Conservation (phyloP, 202 grass and related monocot genomes). For the Musa balbisiana region DNA sequence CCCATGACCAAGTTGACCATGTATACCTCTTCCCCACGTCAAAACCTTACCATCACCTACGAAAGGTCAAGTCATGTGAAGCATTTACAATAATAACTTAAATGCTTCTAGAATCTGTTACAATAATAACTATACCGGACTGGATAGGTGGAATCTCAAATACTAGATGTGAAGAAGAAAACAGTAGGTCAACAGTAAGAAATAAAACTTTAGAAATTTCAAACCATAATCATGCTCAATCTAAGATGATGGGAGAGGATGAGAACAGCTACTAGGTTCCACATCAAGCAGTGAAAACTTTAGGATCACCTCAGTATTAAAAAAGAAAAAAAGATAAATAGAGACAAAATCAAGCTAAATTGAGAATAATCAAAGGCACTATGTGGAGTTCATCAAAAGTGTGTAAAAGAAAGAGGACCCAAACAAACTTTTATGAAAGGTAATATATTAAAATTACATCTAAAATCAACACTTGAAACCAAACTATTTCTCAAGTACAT, state of each 20-base stretch:
- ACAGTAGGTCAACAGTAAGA: neutral
- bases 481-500: no score
- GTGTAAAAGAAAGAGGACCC: no score
- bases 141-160: neutral
- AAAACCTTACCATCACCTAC: conserved; percentile 68
- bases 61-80: conserved; percentile 9
- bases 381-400: no score
- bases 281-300: neutral
- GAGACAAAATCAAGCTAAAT: neutral
- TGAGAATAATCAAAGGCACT: no score
- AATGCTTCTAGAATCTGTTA: neutral
- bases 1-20: conserved; percentile 84
- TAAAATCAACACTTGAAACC: no score
- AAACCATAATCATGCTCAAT: no score
- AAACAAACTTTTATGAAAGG: no score
- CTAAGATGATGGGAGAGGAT: no score
- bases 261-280: no score
- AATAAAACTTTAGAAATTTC: no score
- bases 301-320: neutral
- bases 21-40: conserved; percentile 70
- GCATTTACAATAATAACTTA: neutral
- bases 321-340: neutral
- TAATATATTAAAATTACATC: no score
- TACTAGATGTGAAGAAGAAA: neutral
- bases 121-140: neutral